Evolutionary conservation across 768 basidiomycete species (phyloP).

Genomic region (Leucogyrophana mollusca): DNA sequence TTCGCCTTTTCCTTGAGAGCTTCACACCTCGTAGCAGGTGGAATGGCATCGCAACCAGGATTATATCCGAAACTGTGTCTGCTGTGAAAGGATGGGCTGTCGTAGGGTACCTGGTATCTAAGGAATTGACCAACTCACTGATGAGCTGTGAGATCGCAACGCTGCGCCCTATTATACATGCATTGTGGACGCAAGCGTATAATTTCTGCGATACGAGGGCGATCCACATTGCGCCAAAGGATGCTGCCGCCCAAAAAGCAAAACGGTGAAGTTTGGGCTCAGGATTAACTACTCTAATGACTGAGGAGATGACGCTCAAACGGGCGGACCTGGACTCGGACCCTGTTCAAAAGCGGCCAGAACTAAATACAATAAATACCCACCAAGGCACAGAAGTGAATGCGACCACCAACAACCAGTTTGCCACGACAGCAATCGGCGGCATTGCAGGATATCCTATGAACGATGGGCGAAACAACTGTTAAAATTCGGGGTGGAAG

Average conservation of each 20-base stretch:
- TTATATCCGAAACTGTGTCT: slow-evolving; percentile 16
- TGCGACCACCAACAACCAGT: slow-evolving; percentile 13
- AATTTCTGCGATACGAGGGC: slow-evolving; percentile 16
- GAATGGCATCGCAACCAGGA: slow-evolving; percentile 17
- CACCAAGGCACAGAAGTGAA: slow-evolving; percentile 22
- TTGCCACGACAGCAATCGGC: not conserved
- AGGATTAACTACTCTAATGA: slow-evolving; percentile 16
- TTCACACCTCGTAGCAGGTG: slow-evolving; percentile 6
- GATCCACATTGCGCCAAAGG: slow-evolving; percentile 24
- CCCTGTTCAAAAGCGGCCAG: slow-evolving; percentile 3
- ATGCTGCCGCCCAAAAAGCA: slow-evolving; percentile 4
- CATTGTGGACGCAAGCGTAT: not conserved
- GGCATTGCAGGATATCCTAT: too few species aligned
- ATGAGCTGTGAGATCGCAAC: slow-evolving; percentile 19
- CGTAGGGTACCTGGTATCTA: not conserved
- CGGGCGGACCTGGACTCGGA: slow-evolving; percentile 18
- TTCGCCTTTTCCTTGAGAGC: slow-evolving; percentile 12
- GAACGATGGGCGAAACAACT: too few species aligned
- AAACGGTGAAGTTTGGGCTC: slow-evolving; percentile 6
- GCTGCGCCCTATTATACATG: slow-evolving; percentile 2
- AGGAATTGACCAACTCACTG: slow-evolving; percentile 12
- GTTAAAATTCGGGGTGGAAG: too few species aligned
- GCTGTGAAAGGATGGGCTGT: slow-evolving; percentile 13
- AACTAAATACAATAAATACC: not conserved
- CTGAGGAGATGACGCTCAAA: slow-evolving; percentile 21